Base-by-base conservation (phyloP, 805 yeast species). In the Starmerella bombicola region DNA sequence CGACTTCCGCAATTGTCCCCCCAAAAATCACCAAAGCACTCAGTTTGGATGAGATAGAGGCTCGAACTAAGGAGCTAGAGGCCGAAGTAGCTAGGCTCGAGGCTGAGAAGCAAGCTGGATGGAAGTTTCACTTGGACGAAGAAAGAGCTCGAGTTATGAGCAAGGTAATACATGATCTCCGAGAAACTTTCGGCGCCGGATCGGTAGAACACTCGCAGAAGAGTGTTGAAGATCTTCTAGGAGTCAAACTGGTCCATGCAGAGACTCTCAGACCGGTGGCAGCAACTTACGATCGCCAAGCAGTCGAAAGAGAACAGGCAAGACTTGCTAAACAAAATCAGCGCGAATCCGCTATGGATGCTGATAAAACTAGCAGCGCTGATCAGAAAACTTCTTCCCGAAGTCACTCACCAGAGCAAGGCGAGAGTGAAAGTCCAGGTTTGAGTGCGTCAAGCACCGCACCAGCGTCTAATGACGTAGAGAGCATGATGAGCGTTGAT, bases 101-200 rank as follows among this genome's bases (percentile, higher is more conserved):
- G 35, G 31, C 32, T 2, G 51, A 55, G 29, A 35, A 44, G 16
- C 37, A 41, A 25, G 41, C 22, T 5, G 52, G 51, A 36, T 41
- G 52, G 54, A 28, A 33, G 29, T 39, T 41, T 21, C 46, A 42
- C n/a, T 43, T 35, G 19, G 44, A 46, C 26, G 45, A 41, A 15
- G 42, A 35, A 4, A 49, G 46, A 43, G 46, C 51, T 17, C 39
- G 48, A 24, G 50, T 49, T 28, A 49, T 51, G 43, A 41, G 40
- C 30, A 37, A 39, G 29, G 55, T 49, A 20, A 55, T 55, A 23
- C 46, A 44, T 16, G 44, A 45, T 6, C 50, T 60, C 18, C 55
- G 63, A 15, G 53, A 54, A 13, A 54, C 54, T 9, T 58, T 56
- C 35, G 63, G 62, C 16, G 35, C 44, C 5, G 45, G 33, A 7